Evolutionary conservation across 176 grass and related monocot genomes (phyloP), one percentile per base, ranked within the genome.

Genomic region (Hordeum vulgare): DNA sequence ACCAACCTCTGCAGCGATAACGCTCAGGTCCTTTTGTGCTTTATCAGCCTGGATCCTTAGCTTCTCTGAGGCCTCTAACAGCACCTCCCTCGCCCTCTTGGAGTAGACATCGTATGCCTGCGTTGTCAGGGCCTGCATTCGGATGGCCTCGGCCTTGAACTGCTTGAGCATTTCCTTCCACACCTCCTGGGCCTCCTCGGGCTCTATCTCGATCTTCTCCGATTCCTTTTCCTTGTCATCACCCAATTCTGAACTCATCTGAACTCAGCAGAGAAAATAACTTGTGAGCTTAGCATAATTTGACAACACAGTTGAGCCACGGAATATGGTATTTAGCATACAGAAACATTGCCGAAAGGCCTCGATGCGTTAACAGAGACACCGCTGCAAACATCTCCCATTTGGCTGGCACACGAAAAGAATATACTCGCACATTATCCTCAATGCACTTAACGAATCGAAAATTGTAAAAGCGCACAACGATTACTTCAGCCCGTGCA

Each of bases 31-130:
- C 75, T 94, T 88, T 39, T 92, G 96, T 0, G 96, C 93, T 87
- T 94, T 94, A 69, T 83, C 91, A 27, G 96, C 85, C 27, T 96
- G 92, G 76, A 98, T 96, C 82, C 80, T 94, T 27, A 98, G 67
- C 84, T 95, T 96, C 45, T 89, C 69, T 0, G 91, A 89, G 69
- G 88, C 82, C 20, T 94, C 89, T 42, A 96, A 42, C 39, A 98
- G 80, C 8, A 92, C 87, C 61, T 95, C 89, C 39, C 31, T 86
- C 34, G 91, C 84, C 78, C 81, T 87, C 85, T 90, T 93, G 41
- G 91, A 96, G 87, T 96, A 96, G 33, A 85, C 80, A 36, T 72
- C 85, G 28, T 98, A 98, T 15, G 89, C 78, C 79, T 90, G 39
- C 34, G 78, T n/a, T 11, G 91, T 85, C 51, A 74, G 51, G 20